These are phyloP conservation scores for Polyplosphaeria fusca DNA, from an alignment of 495 filamentous ascomycete species.

Conservation along the genomic window DNA sequence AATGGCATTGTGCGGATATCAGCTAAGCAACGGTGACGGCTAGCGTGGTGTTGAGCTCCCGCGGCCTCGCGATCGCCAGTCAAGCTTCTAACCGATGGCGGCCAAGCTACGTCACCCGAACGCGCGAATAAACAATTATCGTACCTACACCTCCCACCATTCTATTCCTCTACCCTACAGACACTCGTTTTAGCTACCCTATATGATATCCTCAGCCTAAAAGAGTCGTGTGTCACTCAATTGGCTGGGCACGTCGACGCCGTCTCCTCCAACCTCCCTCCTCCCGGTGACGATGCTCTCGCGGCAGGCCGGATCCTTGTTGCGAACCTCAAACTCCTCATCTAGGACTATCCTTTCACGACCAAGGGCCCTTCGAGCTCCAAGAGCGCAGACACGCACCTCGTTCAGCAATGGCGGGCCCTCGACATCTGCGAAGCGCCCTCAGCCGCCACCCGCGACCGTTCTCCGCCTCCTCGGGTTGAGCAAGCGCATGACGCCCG, in stretches of 20 bases:
- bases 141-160: background rate
- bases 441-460: slow-evolving; percentile 6
- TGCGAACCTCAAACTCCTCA: slow-evolving; percentile 16
- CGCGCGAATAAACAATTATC: slow-evolving; percentile 19
- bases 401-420: slow-evolving; percentile 25
- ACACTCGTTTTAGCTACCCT: slow-evolving; percentile 1
- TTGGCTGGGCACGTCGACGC: slow-evolving; percentile 9
- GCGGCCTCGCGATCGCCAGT: background rate
- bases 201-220: background rate
- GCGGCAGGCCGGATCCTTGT: slow-evolving; percentile 19
- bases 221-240: slow-evolving; percentile 11
- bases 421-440: slow-evolving; percentile 14
- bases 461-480: slow-evolving; percentile 6
- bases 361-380: background rate
- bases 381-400: slow-evolving; percentile 1
- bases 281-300: slow-evolving; percentile 14
- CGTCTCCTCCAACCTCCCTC: background rate
- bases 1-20: slow-evolving; percentile 16
- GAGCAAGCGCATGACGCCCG: background rate
- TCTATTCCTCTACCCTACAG: background rate
- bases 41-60: slow-evolving; percentile 8
- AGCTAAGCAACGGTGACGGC: slow-evolving; percentile 5
- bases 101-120: slow-evolving; percentile 23
- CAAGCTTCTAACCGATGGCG: slow-evolving; percentile 10
- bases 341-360: background rate